These are phyloP conservation scores for Sesbania bispinosa DNA, from an alignment of 306 rosid species.

Conservation along the genomic window DNA sequence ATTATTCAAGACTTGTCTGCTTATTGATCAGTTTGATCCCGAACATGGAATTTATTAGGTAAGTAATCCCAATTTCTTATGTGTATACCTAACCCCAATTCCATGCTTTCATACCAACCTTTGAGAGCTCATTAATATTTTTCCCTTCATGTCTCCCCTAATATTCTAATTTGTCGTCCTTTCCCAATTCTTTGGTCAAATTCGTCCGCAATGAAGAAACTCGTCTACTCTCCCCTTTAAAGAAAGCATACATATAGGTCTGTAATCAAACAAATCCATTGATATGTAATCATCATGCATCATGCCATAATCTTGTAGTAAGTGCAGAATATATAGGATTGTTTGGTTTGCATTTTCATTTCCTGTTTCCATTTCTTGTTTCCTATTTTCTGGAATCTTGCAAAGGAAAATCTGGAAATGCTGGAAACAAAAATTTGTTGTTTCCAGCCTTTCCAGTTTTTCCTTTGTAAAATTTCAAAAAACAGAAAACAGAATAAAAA, in stretches of 20 bases:
- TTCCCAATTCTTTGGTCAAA: background rate
- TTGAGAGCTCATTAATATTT: background rate
- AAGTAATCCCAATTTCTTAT: background rate
- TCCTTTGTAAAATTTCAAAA: no score
- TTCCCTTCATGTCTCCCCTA: background rate
- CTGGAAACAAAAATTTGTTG: no score
- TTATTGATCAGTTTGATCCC: background rate
- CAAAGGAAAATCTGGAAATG: no score
- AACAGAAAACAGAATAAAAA: no score
- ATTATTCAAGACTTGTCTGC: background rate
- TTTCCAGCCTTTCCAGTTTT: no score
- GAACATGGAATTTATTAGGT: background rate
- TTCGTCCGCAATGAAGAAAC: background rate
- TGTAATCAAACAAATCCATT: background rate
- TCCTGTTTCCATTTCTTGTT: no score
- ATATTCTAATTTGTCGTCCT: background rate
- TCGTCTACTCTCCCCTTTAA: background rate
- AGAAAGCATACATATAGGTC: background rate
- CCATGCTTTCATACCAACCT: background rate
- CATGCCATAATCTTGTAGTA: background rate
- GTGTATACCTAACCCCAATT: background rate
- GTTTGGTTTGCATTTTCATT: no score
- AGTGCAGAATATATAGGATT: background rate
- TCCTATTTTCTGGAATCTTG: no score
- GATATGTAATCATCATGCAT: background rate